phyloP scores from a whole-genome alignment of 1,139 yeast genomes.

The Kodamaea plutei region DNA sequence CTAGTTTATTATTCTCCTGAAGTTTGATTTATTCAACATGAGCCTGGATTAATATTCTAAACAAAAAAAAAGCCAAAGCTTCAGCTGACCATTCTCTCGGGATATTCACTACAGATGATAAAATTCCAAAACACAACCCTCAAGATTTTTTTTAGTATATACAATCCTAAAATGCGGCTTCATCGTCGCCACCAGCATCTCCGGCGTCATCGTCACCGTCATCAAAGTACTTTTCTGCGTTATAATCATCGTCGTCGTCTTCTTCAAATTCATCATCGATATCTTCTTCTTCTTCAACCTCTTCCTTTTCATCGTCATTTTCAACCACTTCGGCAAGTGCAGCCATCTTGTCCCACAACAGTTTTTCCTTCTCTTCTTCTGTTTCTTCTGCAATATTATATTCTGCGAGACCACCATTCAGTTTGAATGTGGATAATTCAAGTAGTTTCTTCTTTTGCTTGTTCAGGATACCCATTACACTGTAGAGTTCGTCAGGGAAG shows the following conservation, averaged over 20 bases:
- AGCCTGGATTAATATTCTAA: too few species aligned
- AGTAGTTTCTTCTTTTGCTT: conserved; percentile 51
- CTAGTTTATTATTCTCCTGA: too few species aligned
- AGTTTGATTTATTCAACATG: too few species aligned
- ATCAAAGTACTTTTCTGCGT: conserved; percentile 53
- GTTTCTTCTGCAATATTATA: conserved; percentile 23
- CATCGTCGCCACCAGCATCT: conserved; percentile 74
- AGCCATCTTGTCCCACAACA: conserved; percentile 55
- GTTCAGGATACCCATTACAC: conserved; percentile 66
- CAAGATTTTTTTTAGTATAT: too few species aligned
- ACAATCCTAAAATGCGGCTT: conserved; percentile 15
- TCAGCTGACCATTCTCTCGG: too few species aligned
- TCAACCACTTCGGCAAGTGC: conserved; percentile 58
- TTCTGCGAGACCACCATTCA: conserved; percentile 42
- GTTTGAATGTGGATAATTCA: conserved; percentile 45
- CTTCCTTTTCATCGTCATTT: conserved; percentile 34
- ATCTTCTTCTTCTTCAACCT: conserved; percentile 36
- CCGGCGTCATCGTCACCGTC: conserved; percentile 77
- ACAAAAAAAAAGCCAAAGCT: too few species aligned
- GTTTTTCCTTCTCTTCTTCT: conserved; percentile 33
- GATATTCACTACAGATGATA: too few species aligned
- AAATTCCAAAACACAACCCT: too few species aligned
- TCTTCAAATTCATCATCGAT: conserved; percentile 55
- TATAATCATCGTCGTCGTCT: conserved; percentile 63
- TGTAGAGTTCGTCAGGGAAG: conserved; percentile 77